Conservation (phyloP, 345 rosid genomes). For the Populus davidiana region DNA sequence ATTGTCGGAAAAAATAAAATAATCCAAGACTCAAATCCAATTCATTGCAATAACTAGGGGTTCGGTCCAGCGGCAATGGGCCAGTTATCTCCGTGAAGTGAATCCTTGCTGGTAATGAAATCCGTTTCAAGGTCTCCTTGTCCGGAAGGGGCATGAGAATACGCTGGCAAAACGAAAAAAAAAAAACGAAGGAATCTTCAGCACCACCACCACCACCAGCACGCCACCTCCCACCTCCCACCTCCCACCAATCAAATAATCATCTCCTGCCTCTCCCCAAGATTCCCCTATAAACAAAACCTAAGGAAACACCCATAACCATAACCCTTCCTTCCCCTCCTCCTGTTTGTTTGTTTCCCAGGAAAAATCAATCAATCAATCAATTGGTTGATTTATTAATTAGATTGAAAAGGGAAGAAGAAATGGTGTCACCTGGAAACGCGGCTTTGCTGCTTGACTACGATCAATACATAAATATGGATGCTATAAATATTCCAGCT, state of each 20-base stretch:
- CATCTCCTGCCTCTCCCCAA: background rate
- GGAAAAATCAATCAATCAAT: conserved; percentile 1
- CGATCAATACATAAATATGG: conserved; percentile 32
- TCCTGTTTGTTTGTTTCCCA: conserved; percentile 2
- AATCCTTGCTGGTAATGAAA: too few species aligned
- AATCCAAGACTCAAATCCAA: background rate
- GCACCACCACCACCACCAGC: background rate
- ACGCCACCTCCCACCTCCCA: too few species aligned
- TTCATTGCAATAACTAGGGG: background rate
- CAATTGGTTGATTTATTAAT: background rate
- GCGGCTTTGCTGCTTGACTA: conserved; percentile 39
- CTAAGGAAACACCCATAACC: background rate
- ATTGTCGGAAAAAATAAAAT: background rate
- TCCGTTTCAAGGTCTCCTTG: too few species aligned
- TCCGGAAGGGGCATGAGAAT: too few species aligned
- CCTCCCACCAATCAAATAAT: background rate
- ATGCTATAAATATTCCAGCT: conserved; percentile 50
- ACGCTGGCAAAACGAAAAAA: too few species aligned
- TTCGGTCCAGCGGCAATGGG: too few species aligned
- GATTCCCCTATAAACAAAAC: background rate
- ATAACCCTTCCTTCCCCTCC: too few species aligned
- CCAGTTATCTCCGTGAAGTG: too few species aligned
- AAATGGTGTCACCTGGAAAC: conserved; percentile 50
- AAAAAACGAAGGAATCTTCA: background rate
- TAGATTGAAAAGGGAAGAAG: background rate